Evolutionary conservation across 2,329 filamentous ascomycete genomes (phyloP), one percentile per base, ranked within the genome.

Genomic region (Ceratocystis diversiconidia): DNA sequence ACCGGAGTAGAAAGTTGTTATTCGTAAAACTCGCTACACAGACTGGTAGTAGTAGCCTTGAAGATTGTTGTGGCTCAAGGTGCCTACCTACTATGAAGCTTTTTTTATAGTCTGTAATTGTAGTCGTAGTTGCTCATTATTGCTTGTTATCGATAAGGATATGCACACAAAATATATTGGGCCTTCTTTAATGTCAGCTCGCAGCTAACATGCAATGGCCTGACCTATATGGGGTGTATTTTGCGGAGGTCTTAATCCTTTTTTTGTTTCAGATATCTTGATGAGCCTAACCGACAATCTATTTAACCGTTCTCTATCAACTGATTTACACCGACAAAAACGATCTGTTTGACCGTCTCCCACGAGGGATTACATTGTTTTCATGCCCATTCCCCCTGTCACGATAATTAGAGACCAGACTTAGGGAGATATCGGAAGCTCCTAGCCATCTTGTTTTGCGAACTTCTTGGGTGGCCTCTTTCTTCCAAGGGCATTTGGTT

Each of bases 401-500:
- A 25, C 55, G 28, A 59, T 59, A 59, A 59, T 36, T 8, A 59
- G 55, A 59, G 12, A 59, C 55, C 36, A 7, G 28, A n/a, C 12
- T 41, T 36, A 59, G 55, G 55, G 32, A 59, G 28, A 36, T 59
- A 10, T 59, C 55, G 55, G 55, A 59, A 59, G 25, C 55, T n/a
- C 19, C 30, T 36, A 25, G 55, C 55, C 55, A 32, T 30, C 55
- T 59, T 36, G 7, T 59, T 59, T 59, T 59, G 55, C 17, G 17
- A 59, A n/a, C 22, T 32, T 36, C 55, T 19, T 59, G 55, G 55
- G 55, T 59, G 55, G 55, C 55, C 55, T 59, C 55, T 22, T 59
- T 59, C 28, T 59, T n/a, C 28, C 3, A 59, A 36, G 5, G 15
- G 5, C 17, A 59, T 19, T 30, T 59, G 17, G 25, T 19, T 15